Evolutionary conservation across 2,329 filamentous ascomycete genomes (phyloP).

Genomic region (Parascedosporium putredinis): DNA sequence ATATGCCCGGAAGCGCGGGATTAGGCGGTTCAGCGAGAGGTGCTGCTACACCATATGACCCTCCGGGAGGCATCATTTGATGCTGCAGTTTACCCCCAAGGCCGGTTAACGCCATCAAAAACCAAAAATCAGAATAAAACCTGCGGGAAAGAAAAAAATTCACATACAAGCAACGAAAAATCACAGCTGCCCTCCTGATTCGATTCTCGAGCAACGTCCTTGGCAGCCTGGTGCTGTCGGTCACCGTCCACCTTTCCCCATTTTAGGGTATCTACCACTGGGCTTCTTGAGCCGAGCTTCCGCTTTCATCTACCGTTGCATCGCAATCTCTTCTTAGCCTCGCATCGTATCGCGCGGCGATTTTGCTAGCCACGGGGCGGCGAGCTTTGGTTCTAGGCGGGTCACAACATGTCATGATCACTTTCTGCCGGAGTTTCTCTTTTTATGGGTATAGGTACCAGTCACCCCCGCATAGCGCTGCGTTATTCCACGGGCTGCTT

Average conservation of each 20-base stretch:
- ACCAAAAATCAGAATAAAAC: no score
- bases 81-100: not conserved
- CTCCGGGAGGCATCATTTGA: slow-evolving; percentile 50
- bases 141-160: no score
- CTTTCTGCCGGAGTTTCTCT: not conserved
- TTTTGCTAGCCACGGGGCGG: not conserved
- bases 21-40: slow-evolving; percentile 35
- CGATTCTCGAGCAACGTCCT: no score
- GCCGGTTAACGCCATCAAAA: not conserved
- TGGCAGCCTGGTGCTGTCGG: no score
- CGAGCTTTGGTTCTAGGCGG: not conserved
- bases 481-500: not conserved
- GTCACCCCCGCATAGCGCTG: not conserved
- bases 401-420: not conserved
- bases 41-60: slow-evolving; percentile 39
- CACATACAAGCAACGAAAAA: no score
- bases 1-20: slow-evolving; percentile 43
- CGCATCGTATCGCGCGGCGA: no score
- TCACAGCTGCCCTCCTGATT: no score
- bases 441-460: not conserved
- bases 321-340: no score
- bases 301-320: not conserved
- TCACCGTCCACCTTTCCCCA: not conserved
- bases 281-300: not conserved
- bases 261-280: not conserved